phyloP scores from a whole-genome alignment of 208 protist species.

The Acanthamoeba royreba region DNA sequence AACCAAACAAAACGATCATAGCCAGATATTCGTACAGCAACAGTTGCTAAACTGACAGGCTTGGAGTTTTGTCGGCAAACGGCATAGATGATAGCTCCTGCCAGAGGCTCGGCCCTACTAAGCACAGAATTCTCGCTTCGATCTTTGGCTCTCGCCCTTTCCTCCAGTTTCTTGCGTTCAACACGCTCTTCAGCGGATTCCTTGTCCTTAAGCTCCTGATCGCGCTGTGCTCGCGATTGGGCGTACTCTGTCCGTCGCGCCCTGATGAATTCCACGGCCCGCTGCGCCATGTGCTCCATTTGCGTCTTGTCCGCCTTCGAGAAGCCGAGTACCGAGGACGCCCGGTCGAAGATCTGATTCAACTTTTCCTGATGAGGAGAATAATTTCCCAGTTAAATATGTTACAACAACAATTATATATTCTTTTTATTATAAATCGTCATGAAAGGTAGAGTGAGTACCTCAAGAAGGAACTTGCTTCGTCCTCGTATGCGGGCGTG shows the following conservation, averaged over 20 bases:
- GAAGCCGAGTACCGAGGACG: no score
- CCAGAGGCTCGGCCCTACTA: neutral
- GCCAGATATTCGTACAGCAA: no score
- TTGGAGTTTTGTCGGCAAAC: neutral
- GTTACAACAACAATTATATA: no score
- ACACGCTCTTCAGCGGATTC: neutral
- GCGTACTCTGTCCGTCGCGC: neutral
- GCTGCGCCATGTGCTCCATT: neutral
- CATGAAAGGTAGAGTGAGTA: no score
- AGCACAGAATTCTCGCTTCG: neutral
- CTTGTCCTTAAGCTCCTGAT: neutral
- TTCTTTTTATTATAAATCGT: no score
- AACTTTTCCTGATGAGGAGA: no score
- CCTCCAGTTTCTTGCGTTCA: neutral
- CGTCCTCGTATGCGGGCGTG: no score
- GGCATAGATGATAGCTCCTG: neutral
- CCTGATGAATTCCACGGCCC: neutral
- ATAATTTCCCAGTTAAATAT: no score
- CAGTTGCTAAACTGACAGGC: neutral
- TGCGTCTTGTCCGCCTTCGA: no score
- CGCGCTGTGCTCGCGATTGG: neutral
- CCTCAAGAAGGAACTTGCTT: no score
- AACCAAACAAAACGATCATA: no score
- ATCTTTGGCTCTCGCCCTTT: neutral
- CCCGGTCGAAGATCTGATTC: no score